Base-by-base conservation (phyloP, 495 filamentous ascomycete genomes). In the Trichoderma gamsii region DNA sequence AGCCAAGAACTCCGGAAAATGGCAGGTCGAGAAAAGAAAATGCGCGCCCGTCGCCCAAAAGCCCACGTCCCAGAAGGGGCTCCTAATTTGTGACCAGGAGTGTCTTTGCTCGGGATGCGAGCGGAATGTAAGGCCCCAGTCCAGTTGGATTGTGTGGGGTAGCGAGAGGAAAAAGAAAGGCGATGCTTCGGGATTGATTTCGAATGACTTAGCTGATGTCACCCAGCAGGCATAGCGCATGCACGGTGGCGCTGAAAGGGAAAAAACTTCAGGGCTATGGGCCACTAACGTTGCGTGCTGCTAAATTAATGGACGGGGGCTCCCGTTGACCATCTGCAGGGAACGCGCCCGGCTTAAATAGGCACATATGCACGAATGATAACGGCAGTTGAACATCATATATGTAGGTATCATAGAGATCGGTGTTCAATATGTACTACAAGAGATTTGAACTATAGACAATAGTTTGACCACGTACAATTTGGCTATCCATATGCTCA, bases 111-210 rank as follows among this genome's bases (percentile, higher is more conserved):
- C 11, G 25, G 23, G 56, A 29, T 29, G 25, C 56, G 56, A 29
- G 56, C 56, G 56, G 56, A 29, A 29, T 61, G 56, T 25, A 61
- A 61, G 56, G 25, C 56, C 56, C 56, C 25, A 38, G 27, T 32
- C 27, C 29, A 29, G 29, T 29, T 29, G 29, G 8, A 25, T 32
- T 18, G 23, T 61, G 56, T 61, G 56, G 56, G 56, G 56, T 61
- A 61, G 13, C 15, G 21, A 52, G n/a, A 52, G 21, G 49, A 52
- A 61, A 32, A 29, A 29, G 29, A 8, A 61, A 61, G 56, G 56
- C 27, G 56, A 29, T 61, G 56, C 25, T 61, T 27, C 56, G 27
- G 56, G 56, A 61, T 61, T 61, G 56, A 61, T 61, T 61, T 61
- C 21, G 18, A 25, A 7, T 21, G 9, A 61, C 9, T 32, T 29